Percentiles rank a stretch among this genome's conserved stretches.
Conservation (phyloP, 2,329 filamentous ascomycete genomes). For the Xylaria sp. region DNA sequence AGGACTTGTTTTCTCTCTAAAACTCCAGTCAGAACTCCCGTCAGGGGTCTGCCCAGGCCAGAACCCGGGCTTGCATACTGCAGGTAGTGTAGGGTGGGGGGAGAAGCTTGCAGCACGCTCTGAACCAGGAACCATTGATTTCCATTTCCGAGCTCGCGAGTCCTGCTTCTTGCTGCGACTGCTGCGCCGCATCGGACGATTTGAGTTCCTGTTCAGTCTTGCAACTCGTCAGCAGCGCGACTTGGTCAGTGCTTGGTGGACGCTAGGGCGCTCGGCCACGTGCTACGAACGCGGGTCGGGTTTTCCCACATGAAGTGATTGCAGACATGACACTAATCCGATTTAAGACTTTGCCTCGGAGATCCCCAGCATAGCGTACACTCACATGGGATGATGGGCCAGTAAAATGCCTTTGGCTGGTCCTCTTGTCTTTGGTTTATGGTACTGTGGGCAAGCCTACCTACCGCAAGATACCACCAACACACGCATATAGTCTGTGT, state of each 20-base stretch:
- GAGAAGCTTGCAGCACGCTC: constrained; percentile 1
- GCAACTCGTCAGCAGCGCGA: neutral
- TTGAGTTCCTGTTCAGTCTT: constrained; percentile 5
- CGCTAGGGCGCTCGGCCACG: neutral
- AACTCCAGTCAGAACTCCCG: neutral
- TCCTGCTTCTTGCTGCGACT: neutral
- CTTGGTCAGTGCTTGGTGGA: neutral
- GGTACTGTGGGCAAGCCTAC: no score
- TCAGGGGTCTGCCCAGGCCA: neutral
- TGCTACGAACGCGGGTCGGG: constrained; percentile 1
- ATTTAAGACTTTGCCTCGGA: neutral
- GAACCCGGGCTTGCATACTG: neutral
- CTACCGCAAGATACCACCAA: no score
- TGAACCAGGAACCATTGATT: neutral
- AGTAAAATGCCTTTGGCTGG: neutral
- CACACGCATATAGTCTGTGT: no score
- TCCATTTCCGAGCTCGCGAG: neutral
- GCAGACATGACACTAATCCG: neutral
- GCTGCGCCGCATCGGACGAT: constrained; percentile 15
- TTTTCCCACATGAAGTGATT: neutral
- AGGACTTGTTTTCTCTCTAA: neutral
- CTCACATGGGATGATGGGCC: no score
- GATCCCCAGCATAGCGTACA: neutral
- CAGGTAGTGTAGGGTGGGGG: neutral
- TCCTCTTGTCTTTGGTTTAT: no score